Base-by-base conservation (phyloP, 1,139 yeast species). In the Barnettozyma hawaiiensis region DNA sequence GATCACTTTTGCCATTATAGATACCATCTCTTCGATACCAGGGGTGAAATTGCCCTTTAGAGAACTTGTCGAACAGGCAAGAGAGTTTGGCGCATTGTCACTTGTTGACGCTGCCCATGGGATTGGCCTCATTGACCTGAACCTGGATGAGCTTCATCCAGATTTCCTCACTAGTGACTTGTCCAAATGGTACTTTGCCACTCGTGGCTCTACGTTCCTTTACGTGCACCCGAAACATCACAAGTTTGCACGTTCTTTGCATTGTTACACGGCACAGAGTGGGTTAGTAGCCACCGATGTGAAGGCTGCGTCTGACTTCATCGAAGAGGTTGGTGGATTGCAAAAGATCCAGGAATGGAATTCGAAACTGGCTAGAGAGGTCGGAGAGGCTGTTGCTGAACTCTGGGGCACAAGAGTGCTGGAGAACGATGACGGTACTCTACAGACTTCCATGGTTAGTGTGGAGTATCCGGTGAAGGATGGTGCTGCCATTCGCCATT, bases 181-280 rank as follows among this genome's bases (percentile, higher is more conserved):
- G 27, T 90, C 84, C 66, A 84, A 84, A 57, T 83, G 90, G 90
- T 65, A 70, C 37, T 78, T 58, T 49, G 70, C 71, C 19, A 85
- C 89, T 3, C 65, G 78, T 39, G 76, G 80, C 1, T 70, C 75
- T 50, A 82, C 85, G 0, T 65, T 79, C 18, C 58, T 84, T 7
- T 26, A 26, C 14, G 29, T 26, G 9, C 29, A 26, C 29, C 29
- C 29, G 16, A 26, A 26, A n/a, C 29, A 26, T 14, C 29, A 26
- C 16, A 26, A n/a, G 29, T 26, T 26, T 26, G 29, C 14, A 5
- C 29, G 14, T 10, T 26, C 29, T n/a, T 4, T 26, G 29, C 29
- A n/a, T n/a, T n/a, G n/a, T n/a, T n/a, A n/a, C n/a, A n/a, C n/a
- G n/a, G n/a, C n/a, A n/a, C n/a, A n/a, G n/a, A n/a, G n/a, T n/a